These are phyloP conservation scores for Aureobasidium sp. DNA, from an alignment of 2,329 filamentous ascomycete species.

Conservation along the genomic window DNA sequence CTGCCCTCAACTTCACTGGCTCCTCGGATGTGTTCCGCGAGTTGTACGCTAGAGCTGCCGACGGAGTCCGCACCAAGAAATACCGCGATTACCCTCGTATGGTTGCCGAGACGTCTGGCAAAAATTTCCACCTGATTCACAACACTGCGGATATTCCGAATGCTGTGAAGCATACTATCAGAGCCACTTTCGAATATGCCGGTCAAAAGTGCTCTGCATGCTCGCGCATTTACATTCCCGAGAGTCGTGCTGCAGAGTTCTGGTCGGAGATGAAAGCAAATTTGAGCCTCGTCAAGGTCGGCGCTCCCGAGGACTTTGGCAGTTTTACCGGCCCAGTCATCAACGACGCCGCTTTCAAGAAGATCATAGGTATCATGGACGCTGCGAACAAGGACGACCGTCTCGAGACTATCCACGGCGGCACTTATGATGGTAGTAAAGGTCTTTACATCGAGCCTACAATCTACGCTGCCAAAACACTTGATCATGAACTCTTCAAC, in stretches of 20 bases:
- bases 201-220: conserved; percentile 46
- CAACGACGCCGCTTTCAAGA: conserved; percentile 37
- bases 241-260: conserved; percentile 28
- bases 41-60: conserved; percentile 26
- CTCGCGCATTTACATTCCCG: conserved; percentile 30
- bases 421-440: conserved; percentile 30
- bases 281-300: conserved; percentile 22
- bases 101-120: conserved; percentile 44
- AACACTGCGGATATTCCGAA: conserved; percentile 38
- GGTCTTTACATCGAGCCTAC: conserved; percentile 36
- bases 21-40: conserved; percentile 31
- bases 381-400: conserved; percentile 34
- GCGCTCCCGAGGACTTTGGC: conserved; percentile 26
- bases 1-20: conserved; percentile 31
- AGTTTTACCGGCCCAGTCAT: conserved; percentile 44
- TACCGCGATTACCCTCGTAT: conserved; percentile 35
- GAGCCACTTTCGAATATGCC: conserved; percentile 44
- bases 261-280: conserved; percentile 19
- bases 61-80: conserved; percentile 21
- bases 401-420: conserved; percentile 37
- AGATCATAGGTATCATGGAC: conserved; percentile 38
- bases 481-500: conserved; percentile 37
- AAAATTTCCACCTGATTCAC: conserved; percentile 47
- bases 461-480: conserved; percentile 34
- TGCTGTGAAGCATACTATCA: conserved; percentile 38